A percentile compares a stretch with the other conserved stretches of the same genome.
Conservation (phyloP, 2,329 filamentous ascomycete genomes). For the Trichoderma sp. region DNA sequence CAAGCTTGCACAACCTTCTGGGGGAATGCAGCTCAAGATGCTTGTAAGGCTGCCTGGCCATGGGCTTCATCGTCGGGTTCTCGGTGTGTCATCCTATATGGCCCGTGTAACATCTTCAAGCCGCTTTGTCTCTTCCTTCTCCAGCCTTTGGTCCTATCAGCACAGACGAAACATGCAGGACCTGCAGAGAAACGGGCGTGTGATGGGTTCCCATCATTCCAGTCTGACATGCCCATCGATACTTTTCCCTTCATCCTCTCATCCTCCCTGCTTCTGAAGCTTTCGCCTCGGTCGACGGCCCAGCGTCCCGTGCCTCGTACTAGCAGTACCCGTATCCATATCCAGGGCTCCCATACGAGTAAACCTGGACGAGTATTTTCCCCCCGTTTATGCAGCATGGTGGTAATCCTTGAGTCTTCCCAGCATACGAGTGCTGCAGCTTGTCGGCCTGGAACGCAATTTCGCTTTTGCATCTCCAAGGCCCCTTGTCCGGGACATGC, state of each 20-base stretch:
- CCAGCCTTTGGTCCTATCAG: constrained; percentile 1
- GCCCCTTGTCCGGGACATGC: constrained; percentile 9
- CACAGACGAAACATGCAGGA: not conserved
- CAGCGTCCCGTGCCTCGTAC: not conserved
- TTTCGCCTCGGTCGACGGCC: not conserved
- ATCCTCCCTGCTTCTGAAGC: not conserved
- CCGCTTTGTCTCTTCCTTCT: not conserved
- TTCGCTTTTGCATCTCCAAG: constrained; percentile 9
- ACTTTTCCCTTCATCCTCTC: not conserved
- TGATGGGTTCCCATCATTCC: constrained; percentile 7
- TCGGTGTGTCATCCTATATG: not conserved
- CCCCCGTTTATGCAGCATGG: constrained; percentile 11
- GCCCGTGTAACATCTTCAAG: not conserved
- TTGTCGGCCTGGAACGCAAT: constrained; percentile 3
- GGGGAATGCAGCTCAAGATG: constrained; percentile 1
- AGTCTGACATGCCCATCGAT: not conserved
- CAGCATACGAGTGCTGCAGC: not conserved
- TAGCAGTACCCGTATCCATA: not conserved
- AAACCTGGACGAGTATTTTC: not conserved
- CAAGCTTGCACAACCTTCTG: constrained; percentile 11
- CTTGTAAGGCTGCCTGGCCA: constrained; percentile 15
- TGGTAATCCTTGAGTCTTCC: not conserved
- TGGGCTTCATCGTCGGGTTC: not conserved
- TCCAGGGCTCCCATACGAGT: not conserved
- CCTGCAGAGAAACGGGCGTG: not conserved